phyloP scores from a whole-genome alignment of 495 filamentous ascomycete species.

The Lasiosphaeria miniovina region DNA sequence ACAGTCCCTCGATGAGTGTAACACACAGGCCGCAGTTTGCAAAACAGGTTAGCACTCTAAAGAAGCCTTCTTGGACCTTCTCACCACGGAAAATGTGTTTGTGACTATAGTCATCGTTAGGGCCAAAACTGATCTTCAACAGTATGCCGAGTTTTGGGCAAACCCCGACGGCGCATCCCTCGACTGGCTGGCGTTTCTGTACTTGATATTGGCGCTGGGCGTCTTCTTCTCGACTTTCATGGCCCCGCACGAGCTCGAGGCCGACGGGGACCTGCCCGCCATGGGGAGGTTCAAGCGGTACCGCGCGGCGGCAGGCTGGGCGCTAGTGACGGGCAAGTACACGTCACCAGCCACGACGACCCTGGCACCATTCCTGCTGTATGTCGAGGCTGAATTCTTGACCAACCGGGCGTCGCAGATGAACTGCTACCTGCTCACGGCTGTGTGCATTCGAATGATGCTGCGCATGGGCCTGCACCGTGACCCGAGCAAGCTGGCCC shows the following conservation, averaged over 20 bases:
- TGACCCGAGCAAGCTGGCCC: constrained; percentile 45
- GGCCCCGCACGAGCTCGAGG: constrained; percentile 39
- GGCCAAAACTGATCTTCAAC: background rate
- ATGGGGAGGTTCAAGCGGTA: constrained; percentile 38
- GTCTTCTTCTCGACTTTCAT: constrained; percentile 38
- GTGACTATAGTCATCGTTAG: too few species aligned
- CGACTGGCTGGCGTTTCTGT: constrained; percentile 47
- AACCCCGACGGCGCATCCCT: constrained; percentile 35
- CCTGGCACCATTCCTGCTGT: constrained; percentile 49
- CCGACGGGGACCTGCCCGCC: constrained; percentile 27
- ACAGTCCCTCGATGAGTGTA: constrained; percentile 40
- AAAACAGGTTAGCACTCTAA: background rate
- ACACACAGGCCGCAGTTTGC: background rate
- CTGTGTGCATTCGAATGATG: constrained; percentile 48
- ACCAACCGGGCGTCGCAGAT: constrained; percentile 41
- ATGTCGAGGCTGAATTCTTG: constrained; percentile 46
- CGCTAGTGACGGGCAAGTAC: constrained; percentile 45
- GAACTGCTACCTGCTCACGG: constrained; percentile 47
- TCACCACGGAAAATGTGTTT: background rate
- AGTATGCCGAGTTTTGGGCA: constrained; percentile 51
- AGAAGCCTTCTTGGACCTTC: background rate
- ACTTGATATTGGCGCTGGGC: constrained; percentile 40
- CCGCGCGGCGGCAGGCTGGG: constrained; percentile 37
- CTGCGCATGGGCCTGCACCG: constrained; percentile 57
- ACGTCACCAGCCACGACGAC: constrained; percentile 42